phyloP scores from a whole-genome alignment of 345 rosid species.

The Arabis hirsuta region DNA sequence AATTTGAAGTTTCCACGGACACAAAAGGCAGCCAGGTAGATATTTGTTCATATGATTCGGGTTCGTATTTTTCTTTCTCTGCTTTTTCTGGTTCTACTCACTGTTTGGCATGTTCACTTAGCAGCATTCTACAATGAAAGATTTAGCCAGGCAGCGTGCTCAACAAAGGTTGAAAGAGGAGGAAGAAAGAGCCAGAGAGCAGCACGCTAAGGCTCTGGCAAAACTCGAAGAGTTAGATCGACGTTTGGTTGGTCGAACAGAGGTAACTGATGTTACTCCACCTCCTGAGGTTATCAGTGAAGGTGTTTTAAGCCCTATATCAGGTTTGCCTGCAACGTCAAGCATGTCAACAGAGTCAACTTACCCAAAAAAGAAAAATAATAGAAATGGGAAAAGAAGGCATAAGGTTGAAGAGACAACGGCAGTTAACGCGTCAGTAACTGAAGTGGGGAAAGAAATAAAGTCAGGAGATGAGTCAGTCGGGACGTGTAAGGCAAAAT shows the following conservation, averaged over 20 bases:
- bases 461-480: slow-evolving; percentile 37
- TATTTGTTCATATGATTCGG: slow-evolving; percentile 42
- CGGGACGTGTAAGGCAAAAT: slow-evolving; percentile 50
- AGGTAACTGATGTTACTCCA: slow-evolving; percentile 44
- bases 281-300: slow-evolving; percentile 45
- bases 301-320: slow-evolving; percentile 44
- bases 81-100: slow-evolving; percentile 21
- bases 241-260: slow-evolving; percentile 52
- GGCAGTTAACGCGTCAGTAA: slow-evolving; percentile 39
- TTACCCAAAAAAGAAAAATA: slow-evolving; percentile 62
- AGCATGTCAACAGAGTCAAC: slow-evolving; percentile 52
- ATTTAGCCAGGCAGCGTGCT: slow-evolving; percentile 69
- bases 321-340: slow-evolving; percentile 47
- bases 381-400: slow-evolving; percentile 64
- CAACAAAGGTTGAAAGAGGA: slow-evolving; percentile 81
- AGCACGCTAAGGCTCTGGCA: slow-evolving; percentile 84
- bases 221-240: slow-evolving; percentile 86
- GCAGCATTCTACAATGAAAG: slow-evolving; percentile 79
- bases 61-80: slow-evolving; percentile 24
- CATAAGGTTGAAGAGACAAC: slow-evolving; percentile 64
- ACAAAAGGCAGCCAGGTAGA: slow-evolving; percentile 59
- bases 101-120: slow-evolving; percentile 33
- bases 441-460: slow-evolving; percentile 47
- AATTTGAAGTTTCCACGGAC: slow-evolving; percentile 44
- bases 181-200: slow-evolving; percentile 88